Conservation (phyloP, 371 early-diverging fungal genomes). For the Lichtheimia ramosa region DNA sequence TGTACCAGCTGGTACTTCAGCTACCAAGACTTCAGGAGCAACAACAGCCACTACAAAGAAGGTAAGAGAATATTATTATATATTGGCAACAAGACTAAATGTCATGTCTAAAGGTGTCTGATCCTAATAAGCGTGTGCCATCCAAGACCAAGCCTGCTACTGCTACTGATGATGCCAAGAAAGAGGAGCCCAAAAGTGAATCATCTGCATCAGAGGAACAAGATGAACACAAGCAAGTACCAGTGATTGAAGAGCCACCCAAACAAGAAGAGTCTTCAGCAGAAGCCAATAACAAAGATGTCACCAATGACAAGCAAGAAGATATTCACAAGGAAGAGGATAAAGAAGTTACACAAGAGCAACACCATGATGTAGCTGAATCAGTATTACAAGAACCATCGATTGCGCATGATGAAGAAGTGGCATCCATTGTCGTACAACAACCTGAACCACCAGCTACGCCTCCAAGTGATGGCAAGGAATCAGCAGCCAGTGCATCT, state of each 20-base stretch:
- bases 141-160: not conserved
- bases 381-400: slow-evolving; percentile 5
- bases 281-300: not conserved
- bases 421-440: slow-evolving; percentile 24
- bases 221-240: too few relatives aligned
- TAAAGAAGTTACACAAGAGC: not conserved
- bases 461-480: slow-evolving; percentile 3
- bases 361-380: slow-evolving; percentile 4
- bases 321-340: not conserved
- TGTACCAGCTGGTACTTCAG: slow-evolving; percentile 7
- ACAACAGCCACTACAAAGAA: not conserved
- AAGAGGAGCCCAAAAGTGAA: too few relatives aligned
- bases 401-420: slow-evolving; percentile 23
- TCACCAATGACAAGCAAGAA: not conserved
- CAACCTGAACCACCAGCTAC: slow-evolving; percentile 3
- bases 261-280: not conserved
- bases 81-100: too few relatives aligned
- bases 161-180: too few relatives aligned
- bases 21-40: not conserved
- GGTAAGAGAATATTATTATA: not conserved
- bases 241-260: not conserved
- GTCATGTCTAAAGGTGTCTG: too few relatives aligned
- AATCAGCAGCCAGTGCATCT: slow-evolving; percentile 8
- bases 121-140: not conserved
- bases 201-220: too few relatives aligned